Evolutionary conservation across 768 basidiomycete genomes (phyloP).

Genomic region (Hydnum rufescens): DNA sequence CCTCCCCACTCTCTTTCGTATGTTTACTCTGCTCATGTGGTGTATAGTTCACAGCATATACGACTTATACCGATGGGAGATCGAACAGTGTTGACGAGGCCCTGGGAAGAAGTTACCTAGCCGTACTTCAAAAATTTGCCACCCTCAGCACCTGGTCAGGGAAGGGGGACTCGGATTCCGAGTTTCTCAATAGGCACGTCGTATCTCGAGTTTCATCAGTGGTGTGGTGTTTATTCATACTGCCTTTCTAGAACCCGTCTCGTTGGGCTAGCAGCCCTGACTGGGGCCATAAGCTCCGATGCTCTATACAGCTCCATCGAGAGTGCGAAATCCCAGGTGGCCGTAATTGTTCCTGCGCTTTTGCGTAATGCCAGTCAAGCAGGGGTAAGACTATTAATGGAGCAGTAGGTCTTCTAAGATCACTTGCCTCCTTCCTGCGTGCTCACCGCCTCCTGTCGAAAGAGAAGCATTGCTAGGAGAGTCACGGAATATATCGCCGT

Average conservation of each 20-base stretch:
- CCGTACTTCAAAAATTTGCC: slow-evolving; percentile 44
- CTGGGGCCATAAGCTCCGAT: slow-evolving; percentile 65
- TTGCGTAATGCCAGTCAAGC: slow-evolving; percentile 47
- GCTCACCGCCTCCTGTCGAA: background rate
- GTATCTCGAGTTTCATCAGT: slow-evolving; percentile 4
- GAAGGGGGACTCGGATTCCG: slow-evolving; percentile 42
- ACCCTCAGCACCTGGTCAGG: slow-evolving; percentile 32
- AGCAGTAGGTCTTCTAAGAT: slow-evolving; percentile 48
- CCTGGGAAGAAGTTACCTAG: slow-evolving; percentile 51
- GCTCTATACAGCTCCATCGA: slow-evolving; percentile 52
- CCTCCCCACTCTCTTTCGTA: background rate
- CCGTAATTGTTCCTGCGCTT: slow-evolving; percentile 50
- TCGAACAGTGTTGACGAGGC: slow-evolving; percentile 57
- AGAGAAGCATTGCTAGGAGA: background rate
- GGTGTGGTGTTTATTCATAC: slow-evolving; percentile 1
- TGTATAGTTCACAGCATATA: slow-evolving; percentile 74
- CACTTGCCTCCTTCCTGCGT: background rate
- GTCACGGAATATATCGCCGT: slow-evolving; percentile 25
- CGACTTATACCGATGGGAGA: slow-evolving; percentile 76
- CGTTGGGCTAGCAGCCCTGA: slow-evolving; percentile 68
- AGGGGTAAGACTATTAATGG: slow-evolving; percentile 35
- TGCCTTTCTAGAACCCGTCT: slow-evolving; percentile 43
- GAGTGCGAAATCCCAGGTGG: slow-evolving; percentile 55
- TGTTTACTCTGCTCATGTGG: background rate
- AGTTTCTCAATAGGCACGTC: slow-evolving; percentile 40